Base-by-base conservation (phyloP, 2,329 filamentous ascomycete genomes). In the Botrytis tulipae region DNA sequence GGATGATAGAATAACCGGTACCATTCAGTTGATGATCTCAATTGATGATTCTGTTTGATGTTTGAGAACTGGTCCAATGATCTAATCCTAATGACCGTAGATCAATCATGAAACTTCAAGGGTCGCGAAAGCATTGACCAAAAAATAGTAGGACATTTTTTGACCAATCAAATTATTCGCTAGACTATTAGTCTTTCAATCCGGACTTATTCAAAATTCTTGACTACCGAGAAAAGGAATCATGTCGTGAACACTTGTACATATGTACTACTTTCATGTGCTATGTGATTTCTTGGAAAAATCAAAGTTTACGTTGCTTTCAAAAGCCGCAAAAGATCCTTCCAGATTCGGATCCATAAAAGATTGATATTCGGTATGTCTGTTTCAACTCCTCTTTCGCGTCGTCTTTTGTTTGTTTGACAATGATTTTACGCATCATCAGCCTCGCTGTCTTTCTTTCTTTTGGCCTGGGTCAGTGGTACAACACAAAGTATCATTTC, bases 51-150 rank as follows among this genome's bases (percentile, higher is more conserved):
- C 66, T 57, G 61, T 72, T 72, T 72, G 35, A 67, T 48, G 61
- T 59, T 72, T 67, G 70, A 67, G 70, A 40, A 54, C 44, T 65
- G 40, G 22, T 59, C 70, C 70, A 72, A 72, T 72, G 42, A 66
- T 72, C 51, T 51, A 72, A 48, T 68, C 51, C 71, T 20, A 46
- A 68, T 57, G 40, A 59, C 62, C 62, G 37, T 25, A 59, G 62
- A 59, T 68, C 37, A 48, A 59, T 68, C 16, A 72, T 72, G 71
- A 72, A 72, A 72, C 71, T n/a, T 32, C 62, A 54, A 68, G 48
- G 61, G 48, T 68, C 35, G 35, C 37, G 48, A 20, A 37, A 68
- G 66, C 48, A 68, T 42, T 68, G 66, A 57, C 66, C 9, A 68
- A 57, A 42, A 10, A 16, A 42, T 9, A 37, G 48, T 48, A 57